Conservation (phyloP, 2,329 filamentous ascomycete species). For the Talaromyces sp. region DNA sequence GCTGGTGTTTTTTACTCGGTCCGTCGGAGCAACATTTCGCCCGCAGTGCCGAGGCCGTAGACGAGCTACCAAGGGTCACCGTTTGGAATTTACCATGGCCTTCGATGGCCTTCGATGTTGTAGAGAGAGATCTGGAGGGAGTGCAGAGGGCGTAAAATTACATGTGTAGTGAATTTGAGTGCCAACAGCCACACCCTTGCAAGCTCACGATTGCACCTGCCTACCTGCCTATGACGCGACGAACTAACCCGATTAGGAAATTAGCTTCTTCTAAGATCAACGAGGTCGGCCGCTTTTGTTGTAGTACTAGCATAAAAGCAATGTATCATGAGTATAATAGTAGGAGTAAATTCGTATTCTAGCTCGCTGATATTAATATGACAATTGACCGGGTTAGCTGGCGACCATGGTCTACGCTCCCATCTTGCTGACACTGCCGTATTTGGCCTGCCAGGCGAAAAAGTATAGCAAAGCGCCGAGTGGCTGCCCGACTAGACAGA, state of each 20-base stretch:
- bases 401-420: neutral
- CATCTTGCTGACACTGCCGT: constrained; percentile 66
- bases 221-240: neutral
- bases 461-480: constrained; percentile 91
- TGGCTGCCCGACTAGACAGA: constrained; percentile 92
- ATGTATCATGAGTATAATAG: neutral
- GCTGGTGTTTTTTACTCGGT: neutral
- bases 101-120: neutral
- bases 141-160: neutral
- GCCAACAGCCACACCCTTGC: neutral
- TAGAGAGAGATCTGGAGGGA: neutral
- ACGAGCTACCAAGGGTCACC: neutral
- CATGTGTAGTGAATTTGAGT: neutral
- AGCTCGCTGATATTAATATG: neutral
- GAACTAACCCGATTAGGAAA: neutral
- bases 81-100: neutral
- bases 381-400: neutral
- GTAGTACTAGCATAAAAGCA: neutral
- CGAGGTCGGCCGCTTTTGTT: too few relatives aligned
- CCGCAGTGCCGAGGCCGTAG: neutral
- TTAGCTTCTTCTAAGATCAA: neutral
- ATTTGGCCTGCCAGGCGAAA: constrained; percentile 98
- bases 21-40: neutral
- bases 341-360: neutral
- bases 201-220: neutral